A percentile compares a stretch with the other conserved stretches of the same genome.
phyloP scores from a whole-genome alignment of 495 filamentous ascomycete genomes.

The Daldinia vernicosa region DNA sequence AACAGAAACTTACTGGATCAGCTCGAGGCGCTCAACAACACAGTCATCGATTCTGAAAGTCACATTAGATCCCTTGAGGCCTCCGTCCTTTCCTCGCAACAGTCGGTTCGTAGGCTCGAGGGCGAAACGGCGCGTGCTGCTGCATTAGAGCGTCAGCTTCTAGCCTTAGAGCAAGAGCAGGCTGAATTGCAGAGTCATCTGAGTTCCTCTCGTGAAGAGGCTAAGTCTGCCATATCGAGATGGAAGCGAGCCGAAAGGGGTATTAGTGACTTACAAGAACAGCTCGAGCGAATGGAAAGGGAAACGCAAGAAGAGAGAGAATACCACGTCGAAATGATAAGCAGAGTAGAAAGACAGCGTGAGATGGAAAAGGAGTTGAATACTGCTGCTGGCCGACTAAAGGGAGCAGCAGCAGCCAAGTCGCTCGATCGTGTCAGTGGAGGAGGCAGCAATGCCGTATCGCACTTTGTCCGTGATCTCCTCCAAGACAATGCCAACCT shows the following conservation, averaged over 20 bases:
- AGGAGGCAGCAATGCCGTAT: slow-evolving; percentile 72
- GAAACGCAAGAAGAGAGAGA: slow-evolving; percentile 85
- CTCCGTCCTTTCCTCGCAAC: slow-evolving; percentile 76
- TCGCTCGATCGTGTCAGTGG: slow-evolving; percentile 63
- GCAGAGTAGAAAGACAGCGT: slow-evolving; percentile 79
- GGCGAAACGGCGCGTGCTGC: slow-evolving; percentile 76
- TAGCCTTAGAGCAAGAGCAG: slow-evolving; percentile 82
- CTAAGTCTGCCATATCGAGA: slow-evolving; percentile 76
- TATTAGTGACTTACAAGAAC: slow-evolving; percentile 77
- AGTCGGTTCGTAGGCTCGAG: slow-evolving; percentile 77
- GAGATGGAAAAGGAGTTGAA: slow-evolving; percentile 79
- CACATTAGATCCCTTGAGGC: slow-evolving; percentile 75
- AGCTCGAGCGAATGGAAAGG: slow-evolving; percentile 87
- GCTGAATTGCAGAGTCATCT: slow-evolving; percentile 71
- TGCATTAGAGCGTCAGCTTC: slow-evolving; percentile 79
- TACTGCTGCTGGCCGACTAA: slow-evolving; percentile 77
- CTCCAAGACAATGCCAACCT: slow-evolving; percentile 94
- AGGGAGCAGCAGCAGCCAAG: slow-evolving; percentile 76
- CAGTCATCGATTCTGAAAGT: slow-evolving; percentile 77
- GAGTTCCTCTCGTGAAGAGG: slow-evolving; percentile 70
- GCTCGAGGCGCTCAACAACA: slow-evolving; percentile 80
- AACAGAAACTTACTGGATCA: slow-evolving; percentile 81
- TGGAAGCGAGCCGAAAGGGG: slow-evolving; percentile 85
- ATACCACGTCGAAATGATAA: slow-evolving; percentile 80
- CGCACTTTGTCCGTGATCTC: slow-evolving; percentile 94